Base-by-base conservation (phyloP, 257 asterid genomes). In the Datura wrightii region DNA sequence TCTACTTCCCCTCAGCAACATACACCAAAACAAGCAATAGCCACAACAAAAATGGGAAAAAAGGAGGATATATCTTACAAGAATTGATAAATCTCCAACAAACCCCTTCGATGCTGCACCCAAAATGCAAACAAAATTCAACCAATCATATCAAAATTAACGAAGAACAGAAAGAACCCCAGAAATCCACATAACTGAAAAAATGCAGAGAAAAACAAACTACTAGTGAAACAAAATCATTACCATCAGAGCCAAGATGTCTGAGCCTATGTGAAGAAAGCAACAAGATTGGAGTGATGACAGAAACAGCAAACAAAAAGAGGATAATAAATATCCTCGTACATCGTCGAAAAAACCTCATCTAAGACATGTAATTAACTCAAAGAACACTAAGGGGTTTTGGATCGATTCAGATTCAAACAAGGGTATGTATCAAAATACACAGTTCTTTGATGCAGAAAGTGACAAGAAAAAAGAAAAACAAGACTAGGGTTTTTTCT, bases 251-350 rank as follows among this genome's bases (percentile, higher is more conserved):
- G 55, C 87, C 84, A 82, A 90, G 85, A 14, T 88, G 91, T 83
- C 90, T 93, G 87, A 93, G 94, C 85, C 94, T 90, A 74, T 78
- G 82, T 52, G 85, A 72, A 44, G 98, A 91, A 67, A 94, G 91
- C 66, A 97, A 82, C 74, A 92, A 89, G 56, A 94, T 56, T 16
- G 98, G 97, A 83, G 91, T 85, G 10, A 88, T 82, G 54, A 94
- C 93, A 44, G 92, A 93, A 83, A 93, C 88, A 79, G 87, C 87
- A 55, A 97, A 94, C 84, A 95, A 88, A 84, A 88, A 93, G 94
- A 97, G 97, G 99, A 97, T 92, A 86, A 78, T 1, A 78, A 88
- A 89, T 84, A 92, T 91, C 98, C 98, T 95, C 96, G 92, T 90
- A 89, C 92, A 86, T 82, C 86, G 88, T 58, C 92, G 92, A 88